Conservation (phyloP, 257 asterid genomes). For the Scutellaria galericulata region DNA sequence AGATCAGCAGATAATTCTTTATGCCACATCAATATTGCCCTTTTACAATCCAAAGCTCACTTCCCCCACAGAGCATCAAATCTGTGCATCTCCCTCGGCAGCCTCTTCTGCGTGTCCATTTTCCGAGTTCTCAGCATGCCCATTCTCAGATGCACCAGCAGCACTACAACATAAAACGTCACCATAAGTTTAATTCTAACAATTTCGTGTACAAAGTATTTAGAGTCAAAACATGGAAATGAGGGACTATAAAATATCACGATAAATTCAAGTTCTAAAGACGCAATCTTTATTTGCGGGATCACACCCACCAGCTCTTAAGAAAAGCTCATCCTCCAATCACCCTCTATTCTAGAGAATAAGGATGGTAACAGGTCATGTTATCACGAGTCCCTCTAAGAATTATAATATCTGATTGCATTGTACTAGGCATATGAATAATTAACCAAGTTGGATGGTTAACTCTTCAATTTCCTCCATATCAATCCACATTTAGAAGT, state of each 20-base stretch:
- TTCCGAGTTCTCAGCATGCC: constrained; percentile 43
- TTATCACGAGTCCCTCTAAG: not conserved
- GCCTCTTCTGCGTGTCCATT: constrained; percentile 46
- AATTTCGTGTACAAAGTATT: not conserved
- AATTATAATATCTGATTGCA: not conserved
- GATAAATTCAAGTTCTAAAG: not conserved
- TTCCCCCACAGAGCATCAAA: constrained; percentile 32
- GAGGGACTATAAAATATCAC: not conserved
- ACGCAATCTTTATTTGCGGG: not conserved
- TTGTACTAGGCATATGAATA: not conserved
- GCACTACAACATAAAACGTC: constrained; percentile 34
- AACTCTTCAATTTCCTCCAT: not conserved
- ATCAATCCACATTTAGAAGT: not conserved
- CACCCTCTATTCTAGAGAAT: not conserved
- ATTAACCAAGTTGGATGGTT: not conserved
- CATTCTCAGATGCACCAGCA: constrained; percentile 42
- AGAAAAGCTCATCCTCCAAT: not conserved
- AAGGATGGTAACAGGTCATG: constrained; percentile 1
- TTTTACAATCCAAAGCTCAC: constrained; percentile 25
- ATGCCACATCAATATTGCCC: constrained; percentile 25
- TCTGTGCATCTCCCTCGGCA: constrained; percentile 36
- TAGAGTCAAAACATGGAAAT: not conserved
- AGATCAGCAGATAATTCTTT: constrained; percentile 36
- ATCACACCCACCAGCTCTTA: not conserved
- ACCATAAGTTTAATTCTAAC: constrained; percentile 2